Percentiles rank a stretch among this genome's conserved stretches.
phyloP scores from a whole-genome alignment of 306 rosid species.

The Inga oerstediana region DNA sequence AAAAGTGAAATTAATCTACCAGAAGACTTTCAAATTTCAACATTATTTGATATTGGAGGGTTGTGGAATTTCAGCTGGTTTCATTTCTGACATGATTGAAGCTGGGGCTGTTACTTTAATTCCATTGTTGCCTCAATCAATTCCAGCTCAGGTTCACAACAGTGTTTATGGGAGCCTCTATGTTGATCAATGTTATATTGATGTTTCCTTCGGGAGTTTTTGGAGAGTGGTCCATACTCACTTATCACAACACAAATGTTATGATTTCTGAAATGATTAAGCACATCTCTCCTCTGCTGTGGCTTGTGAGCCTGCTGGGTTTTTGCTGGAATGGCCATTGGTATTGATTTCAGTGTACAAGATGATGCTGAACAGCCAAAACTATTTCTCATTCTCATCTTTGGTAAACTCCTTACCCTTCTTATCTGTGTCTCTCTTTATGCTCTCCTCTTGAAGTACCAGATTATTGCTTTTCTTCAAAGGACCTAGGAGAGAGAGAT shows the following conservation, averaged over 20 bases:
- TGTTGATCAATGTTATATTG: conserved; percentile 29
- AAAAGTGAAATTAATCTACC: conserved; percentile 42
- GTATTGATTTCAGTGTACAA: too few species aligned
- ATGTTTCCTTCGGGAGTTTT: conserved; percentile 62
- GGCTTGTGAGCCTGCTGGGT: too few species aligned
- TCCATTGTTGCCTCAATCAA: conserved; percentile 58
- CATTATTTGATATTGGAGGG: conserved; percentile 89
- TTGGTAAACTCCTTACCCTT: not conserved
- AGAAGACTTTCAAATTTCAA: conserved; percentile 67
- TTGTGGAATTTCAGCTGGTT: conserved; percentile 87
- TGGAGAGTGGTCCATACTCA: conserved; percentile 72
- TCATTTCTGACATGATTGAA: conserved; percentile 79
- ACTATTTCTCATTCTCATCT: too few species aligned
- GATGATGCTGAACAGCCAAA: too few species aligned
- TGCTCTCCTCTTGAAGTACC: conserved; percentile 39
- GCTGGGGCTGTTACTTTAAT: conserved; percentile 89
- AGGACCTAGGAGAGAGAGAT: conserved; percentile 53
- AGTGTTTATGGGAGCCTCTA: conserved; percentile 74
- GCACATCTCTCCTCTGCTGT: too few species aligned
- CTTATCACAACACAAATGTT: conserved; percentile 93
- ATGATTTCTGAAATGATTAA: conserved; percentile 63
- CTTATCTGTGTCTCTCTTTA: conserved; percentile 48
- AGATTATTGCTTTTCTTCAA: conserved; percentile 28
- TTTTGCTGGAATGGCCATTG: too few species aligned
- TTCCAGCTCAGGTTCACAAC: conserved; percentile 39